Percentiles rank a stretch among this genome's conserved stretches.
These are phyloP conservation scores for Thermomucor indicae-seudaticae DNA, from an alignment of 371 early-diverging fungal species.

Conservation along the genomic window DNA sequence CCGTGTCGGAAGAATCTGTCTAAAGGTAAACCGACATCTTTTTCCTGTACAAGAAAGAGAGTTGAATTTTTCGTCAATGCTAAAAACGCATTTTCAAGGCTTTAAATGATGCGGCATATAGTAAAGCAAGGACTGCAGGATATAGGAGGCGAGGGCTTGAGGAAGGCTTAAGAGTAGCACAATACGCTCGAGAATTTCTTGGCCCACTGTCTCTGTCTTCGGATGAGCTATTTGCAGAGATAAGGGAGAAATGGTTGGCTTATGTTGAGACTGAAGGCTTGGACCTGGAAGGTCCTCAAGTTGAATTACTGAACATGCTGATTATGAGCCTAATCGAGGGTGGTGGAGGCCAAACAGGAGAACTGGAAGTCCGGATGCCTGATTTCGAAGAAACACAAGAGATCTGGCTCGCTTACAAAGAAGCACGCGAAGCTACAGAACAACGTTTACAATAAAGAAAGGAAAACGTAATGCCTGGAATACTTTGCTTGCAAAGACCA, in stretches of 20 bases:
- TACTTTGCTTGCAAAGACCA: too few species aligned
- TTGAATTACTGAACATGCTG: constrained; percentile 26
- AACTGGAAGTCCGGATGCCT: neutral
- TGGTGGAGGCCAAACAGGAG: constrained; percentile 20
- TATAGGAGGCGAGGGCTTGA: constrained; percentile 35
- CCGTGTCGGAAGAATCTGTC: constrained; percentile 23
- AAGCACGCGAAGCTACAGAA: too few species aligned
- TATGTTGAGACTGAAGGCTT: constrained; percentile 24
- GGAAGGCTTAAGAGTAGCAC: constrained; percentile 31
- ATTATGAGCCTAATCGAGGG: constrained; percentile 38
- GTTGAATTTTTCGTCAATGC: neutral
- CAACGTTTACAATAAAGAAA: too few species aligned
- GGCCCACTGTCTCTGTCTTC: constrained; percentile 21
- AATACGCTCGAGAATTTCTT: constrained; percentile 32
- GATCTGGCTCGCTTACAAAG: too few species aligned
- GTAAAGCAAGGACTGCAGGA: constrained; percentile 24
- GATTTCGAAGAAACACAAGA: too few species aligned
- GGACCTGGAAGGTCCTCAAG: constrained; percentile 19
- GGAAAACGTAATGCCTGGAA: too few species aligned
- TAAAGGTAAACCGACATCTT: too few species aligned
- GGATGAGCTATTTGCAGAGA: constrained; percentile 17
- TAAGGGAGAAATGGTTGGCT: constrained; percentile 33
- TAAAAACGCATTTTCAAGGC: neutral
- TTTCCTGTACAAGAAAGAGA: too few species aligned
- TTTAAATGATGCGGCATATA: constrained; percentile 10